Base-by-base conservation (phyloP, 805 yeast species). In the Metschnikowia corniflorae region DNA sequence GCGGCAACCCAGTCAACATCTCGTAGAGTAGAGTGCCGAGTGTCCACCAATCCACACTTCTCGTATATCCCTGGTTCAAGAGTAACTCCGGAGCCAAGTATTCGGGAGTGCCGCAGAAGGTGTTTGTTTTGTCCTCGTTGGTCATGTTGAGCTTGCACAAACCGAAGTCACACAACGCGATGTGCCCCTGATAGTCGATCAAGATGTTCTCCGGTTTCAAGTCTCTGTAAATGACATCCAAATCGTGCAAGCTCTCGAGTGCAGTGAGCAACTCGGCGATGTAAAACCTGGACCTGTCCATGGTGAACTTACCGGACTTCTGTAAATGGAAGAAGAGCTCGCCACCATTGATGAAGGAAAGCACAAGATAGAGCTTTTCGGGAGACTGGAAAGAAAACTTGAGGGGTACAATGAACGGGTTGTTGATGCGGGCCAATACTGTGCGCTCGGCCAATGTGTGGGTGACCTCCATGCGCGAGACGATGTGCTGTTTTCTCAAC, bases 11-110 rank as follows among this genome's bases (percentile, higher is more conserved):
- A 1, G 97, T 88, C 43, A 93, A 70, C 98, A 93, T 93, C 57
- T 91, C 98, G 58, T 87, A 93, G 29, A 93, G 68, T 36, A 93
- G 70, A 13, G 91, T 89, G 27, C 98, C 98, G 50, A 93, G 70
- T 1, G 98, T 93, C 98, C 98, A 93, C 91, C 96, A 93, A 62
- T 93, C 98, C 16, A 93, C 97, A 7, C 84, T 83, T 59, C 95
- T 80, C 2, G 97, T 88, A 61, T 93, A 93, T 2, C 97, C 97
- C 57, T 86, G 88, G 32, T 94, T 93, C 51, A 88, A 68, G 32
- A 93, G 68, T 49, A 93, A 69, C 62, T 93, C 98, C 1, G 98
- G 98, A 1, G 97, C 96, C 49, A 93, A 70, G 61, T 93, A 93
- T 62, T 93, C 97, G 0, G 97, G 97, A 0, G 98, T 93, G 26